Base-by-base conservation (phyloP, 345 rosid genomes). In the Hirschfeldia incana region DNA sequence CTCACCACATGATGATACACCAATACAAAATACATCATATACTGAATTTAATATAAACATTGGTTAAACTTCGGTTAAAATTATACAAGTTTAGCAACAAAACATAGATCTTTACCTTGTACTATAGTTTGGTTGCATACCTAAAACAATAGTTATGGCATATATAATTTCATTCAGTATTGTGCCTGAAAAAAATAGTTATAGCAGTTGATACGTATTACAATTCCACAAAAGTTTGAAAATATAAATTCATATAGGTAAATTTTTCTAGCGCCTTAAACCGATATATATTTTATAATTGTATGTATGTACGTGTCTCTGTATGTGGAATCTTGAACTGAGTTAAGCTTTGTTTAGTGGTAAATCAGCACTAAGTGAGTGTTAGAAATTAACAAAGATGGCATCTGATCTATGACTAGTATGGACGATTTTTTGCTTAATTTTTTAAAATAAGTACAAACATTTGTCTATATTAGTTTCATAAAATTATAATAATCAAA, bases 1-100 rank as follows among this genome's bases (percentile, higher is more conserved):
- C 75, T 74, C 78, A 74, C 33, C 82, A 73, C 78, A 74, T 62
- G 82, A 67, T 61, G 59, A 68, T 61, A 61, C 65, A 36, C 27
- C 46, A 65, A 72, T 32, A 72, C 15, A 66, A 72, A 29, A 65
- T 15, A 58, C 55, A 72, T 30, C 2, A 36, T 36, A 49, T 70
- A 37, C 26, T 34, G 28, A 78, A 21, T 39, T 72, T 39, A 72
- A n/a, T 67, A 57, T 42, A 71, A 11, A 42, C 55, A 63, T 42
- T 63, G 51, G 57, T 51, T 49, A 49, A 3, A 68, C 4, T 63
- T 13, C 27, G 3, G 29, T 63, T n/a, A 1, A 11, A 46, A 26
- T 5, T 2, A n/a, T 8, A 4, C 10, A 27, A 36, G 9, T 11
- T 51, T 61, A 12, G 32, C 8, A 60, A 29, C 29, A 51, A 51